phyloP scores from a whole-genome alignment of 208 protist genomes.

The Balamuthia mandrillaris region DNA sequence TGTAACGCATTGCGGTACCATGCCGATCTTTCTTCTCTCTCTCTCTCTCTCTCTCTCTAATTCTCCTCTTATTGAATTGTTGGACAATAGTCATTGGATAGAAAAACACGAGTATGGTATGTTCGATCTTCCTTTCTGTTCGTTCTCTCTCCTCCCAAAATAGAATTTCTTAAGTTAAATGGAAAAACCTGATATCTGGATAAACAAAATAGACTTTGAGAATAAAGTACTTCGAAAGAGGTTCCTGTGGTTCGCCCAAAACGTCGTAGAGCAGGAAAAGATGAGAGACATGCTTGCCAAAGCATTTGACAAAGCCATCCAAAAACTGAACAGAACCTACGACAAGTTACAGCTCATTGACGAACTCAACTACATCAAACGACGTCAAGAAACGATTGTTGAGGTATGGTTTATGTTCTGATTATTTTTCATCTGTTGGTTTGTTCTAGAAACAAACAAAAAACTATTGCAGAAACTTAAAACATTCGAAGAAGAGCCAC shows the following conservation, averaged over 20 bases:
- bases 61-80: neutral
- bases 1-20: neutral
- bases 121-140: too few relatives aligned
- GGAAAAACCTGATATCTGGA: too few relatives aligned
- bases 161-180: too few relatives aligned
- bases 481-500: neutral
- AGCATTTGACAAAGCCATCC: neutral
- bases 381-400: neutral
- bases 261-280: conserved; percentile 18
- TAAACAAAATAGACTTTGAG: too few relatives aligned
- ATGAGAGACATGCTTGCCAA: neutral
- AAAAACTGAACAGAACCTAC: neutral
- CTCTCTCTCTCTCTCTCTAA: neutral
- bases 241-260: neutral
- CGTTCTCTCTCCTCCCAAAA: too few relatives aligned
- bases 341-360: neutral
- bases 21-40: neutral
- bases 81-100: neutral
- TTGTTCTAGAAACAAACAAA: too few relatives aligned
- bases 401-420: too few relatives aligned
- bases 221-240: neutral
- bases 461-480: neutral
- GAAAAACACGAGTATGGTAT: conserved; percentile 24
- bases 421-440: too few relatives aligned
- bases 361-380: neutral